Percentiles rank a stretch among this genome's conserved stretches.
Conservation (phyloP, 2,329 filamentous ascomycete genomes). For the Talaromyces sp. region DNA sequence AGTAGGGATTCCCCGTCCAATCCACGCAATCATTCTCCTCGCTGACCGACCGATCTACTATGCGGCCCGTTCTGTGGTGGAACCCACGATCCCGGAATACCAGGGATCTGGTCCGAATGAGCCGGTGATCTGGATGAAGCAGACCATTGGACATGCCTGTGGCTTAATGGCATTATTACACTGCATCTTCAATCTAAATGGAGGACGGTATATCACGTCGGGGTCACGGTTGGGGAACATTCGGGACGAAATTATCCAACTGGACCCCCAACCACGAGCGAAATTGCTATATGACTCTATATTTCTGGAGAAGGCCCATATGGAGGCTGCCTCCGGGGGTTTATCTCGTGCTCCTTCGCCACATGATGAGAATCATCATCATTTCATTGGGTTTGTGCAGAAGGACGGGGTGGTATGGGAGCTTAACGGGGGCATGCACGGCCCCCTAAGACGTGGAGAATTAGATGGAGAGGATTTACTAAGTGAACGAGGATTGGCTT, state of each 20-base stretch:
- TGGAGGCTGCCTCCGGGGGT: conserved; percentile 23
- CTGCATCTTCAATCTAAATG: conserved; percentile 54
- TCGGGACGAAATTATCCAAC: conserved; percentile 46
- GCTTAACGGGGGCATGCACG: conserved; percentile 25
- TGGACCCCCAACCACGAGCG: conserved; percentile 51
- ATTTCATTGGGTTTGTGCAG: conserved; percentile 26
- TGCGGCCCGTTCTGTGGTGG: conserved; percentile 46
- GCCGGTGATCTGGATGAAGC: conserved; percentile 61
- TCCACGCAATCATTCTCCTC: conserved; percentile 58
- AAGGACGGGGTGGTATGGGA: conserved; percentile 24
- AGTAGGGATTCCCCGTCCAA: conserved; percentile 55
- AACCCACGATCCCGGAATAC: conserved; percentile 47
- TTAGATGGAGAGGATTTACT: conserved; percentile 23
- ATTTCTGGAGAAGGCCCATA: conserved; percentile 31
- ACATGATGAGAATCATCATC: conserved; percentile 22
- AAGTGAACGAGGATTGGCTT: conserved; percentile 17
- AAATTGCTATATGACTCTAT: conserved; percentile 52
- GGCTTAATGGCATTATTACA: conserved; percentile 62
- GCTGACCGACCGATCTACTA: conserved; percentile 49
- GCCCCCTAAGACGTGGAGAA: conserved; percentile 42
- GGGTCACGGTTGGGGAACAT: conserved; percentile 51
- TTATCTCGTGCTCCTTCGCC: conserved; percentile 20
- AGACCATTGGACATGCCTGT: conserved; percentile 62
- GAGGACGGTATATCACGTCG: conserved; percentile 44
- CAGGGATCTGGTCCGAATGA: conserved; percentile 51